Percentiles rank a stretch among this genome's conserved stretches.
Evolutionary conservation across 306 rosid genomes (phyloP).

Genomic region (Cicer bijugum): DNA sequence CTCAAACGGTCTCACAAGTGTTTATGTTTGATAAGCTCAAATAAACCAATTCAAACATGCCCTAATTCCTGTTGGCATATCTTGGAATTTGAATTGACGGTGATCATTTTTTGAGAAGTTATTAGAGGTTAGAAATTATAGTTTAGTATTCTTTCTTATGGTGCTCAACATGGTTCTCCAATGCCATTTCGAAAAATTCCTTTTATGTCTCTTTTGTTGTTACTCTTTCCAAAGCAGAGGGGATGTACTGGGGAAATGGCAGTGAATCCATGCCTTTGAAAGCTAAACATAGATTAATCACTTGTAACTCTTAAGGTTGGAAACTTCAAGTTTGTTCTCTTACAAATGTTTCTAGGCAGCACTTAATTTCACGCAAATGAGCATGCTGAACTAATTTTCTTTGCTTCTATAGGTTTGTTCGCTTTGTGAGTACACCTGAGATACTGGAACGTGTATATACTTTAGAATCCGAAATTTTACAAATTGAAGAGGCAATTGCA

Average conservation of each 20-base stretch:
- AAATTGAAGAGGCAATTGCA: conserved; percentile 86
- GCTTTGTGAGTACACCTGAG: conserved; percentile 95
- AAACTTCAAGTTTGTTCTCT: conserved; percentile 12
- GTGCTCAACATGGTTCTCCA: conserved; percentile 29
- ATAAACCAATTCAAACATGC: no score
- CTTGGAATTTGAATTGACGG: conserved; percentile 30
- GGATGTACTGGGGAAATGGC: conserved; percentile 42
- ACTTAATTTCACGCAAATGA: conserved; percentile 6
- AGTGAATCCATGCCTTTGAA: conserved; percentile 30
- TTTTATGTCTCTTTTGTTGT: conserved; percentile 13
- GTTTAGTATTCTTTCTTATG: conserved; percentile 12
- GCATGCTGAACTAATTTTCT: conserved; percentile 36
- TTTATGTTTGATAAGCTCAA: no score
- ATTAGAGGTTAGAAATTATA: conserved; percentile 22
- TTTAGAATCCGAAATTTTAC: conserved; percentile 81
- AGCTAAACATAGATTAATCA: conserved; percentile 15
- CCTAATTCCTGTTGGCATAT: conserved; percentile 12
- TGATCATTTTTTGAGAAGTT: conserved; percentile 28
- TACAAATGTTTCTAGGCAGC: conserved; percentile 23
- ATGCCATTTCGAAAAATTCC: conserved; percentile 30
- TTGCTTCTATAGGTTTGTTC: conserved; percentile 73
- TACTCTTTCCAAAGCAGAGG: conserved; percentile 21
- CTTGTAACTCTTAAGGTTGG: conserved; percentile 36
- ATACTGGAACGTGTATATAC: conserved; percentile 88
- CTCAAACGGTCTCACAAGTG: no score